Evolutionary conservation across 805 yeast genomes (phyloP).

Genomic region (Starmerella geochares): DNA sequence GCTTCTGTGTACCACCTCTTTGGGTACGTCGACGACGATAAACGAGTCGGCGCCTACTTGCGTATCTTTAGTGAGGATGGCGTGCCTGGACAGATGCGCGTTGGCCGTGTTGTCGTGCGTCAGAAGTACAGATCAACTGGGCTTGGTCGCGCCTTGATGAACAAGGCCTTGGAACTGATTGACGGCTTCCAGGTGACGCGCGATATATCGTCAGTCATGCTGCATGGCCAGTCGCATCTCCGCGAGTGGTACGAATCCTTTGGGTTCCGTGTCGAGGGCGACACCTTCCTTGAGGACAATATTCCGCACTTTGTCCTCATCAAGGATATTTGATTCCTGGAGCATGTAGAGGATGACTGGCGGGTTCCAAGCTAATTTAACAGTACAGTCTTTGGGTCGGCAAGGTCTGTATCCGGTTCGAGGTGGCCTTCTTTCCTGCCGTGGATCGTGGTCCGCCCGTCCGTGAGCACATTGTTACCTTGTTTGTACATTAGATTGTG

Average conservation of each 20-base stretch:
- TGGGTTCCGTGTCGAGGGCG: slow-evolving; percentile 20
- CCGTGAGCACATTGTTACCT: too few relatives aligned
- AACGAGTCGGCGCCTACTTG: slow-evolving; percentile 9
- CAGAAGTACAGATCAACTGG: slow-evolving; percentile 16
- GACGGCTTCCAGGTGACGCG: slow-evolving; percentile 3
- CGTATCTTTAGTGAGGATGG: slow-evolving; percentile 14
- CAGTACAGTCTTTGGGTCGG: too few relatives aligned
- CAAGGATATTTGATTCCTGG: not conserved
- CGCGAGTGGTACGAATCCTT: slow-evolving; percentile 20
- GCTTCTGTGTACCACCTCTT: slow-evolving; percentile 15
- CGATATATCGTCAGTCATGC: slow-evolving; percentile 3
- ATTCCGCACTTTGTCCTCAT: slow-evolving; percentile 20
- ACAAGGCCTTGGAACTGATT: slow-evolving; percentile 5
- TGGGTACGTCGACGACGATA: slow-evolving; percentile 11
- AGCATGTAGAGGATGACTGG: not conserved
- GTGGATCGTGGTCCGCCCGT: too few relatives aligned
- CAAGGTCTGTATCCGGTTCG: too few relatives aligned
- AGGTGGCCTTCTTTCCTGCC: too few relatives aligned
- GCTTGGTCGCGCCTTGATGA: slow-evolving; percentile 19
- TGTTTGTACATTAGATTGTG: too few relatives aligned
- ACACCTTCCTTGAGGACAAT: slow-evolving; percentile 23
- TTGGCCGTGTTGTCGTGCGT: slow-evolving; percentile 25
- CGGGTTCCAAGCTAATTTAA: too few relatives aligned
- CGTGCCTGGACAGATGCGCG: slow-evolving; percentile 1
- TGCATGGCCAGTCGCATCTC: slow-evolving; percentile 24